Evolutionary conservation across 2,329 filamentous ascomycete species (phyloP), one percentile per base, ranked within the genome.

Genomic region (Myriangium duriaei): DNA sequence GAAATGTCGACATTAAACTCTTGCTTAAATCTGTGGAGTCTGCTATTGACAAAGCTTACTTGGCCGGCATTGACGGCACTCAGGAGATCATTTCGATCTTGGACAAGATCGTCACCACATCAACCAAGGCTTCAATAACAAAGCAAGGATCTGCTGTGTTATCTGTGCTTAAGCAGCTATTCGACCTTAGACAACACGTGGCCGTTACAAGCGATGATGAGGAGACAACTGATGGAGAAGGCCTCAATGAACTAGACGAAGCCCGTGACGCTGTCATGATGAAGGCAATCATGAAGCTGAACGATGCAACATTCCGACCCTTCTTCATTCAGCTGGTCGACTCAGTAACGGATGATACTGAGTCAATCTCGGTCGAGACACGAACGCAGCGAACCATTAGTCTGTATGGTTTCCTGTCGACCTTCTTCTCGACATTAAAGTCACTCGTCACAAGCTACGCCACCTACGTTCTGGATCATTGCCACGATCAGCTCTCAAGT

Each of bases 201-300:
- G 57, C 65, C 15, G 56, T 53, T 40, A 49, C 51, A 30, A 51
- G 45, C 24, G 52, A 66, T 11, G 60, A 42, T n/a, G 46, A 69
- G 11, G 62, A 71, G 31, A 57, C 82, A 4, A 59, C 66, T 13
- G 64, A 68, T 30, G 65, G 85, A 10, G 84, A 93, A 54, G 45
- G 47, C 11, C 40, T 51, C 6, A 48, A 48, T 1, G 43, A 43
- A 5, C 42, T 52, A 6, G 51, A 45, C 13, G 34, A 19, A 83
- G 47, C 80, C 84, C 53, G 72, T 79, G 7, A 75, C 81, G 10
- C 74, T 5, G 17, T 43, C 13, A 33, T 79, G 0, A 72, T 98
- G 42, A 82, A 85, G 59, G 91, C 95, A 77, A 81, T 94, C 38
- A 85, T 93, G 66, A 96, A 96, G 67, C 73, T 98, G 44, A 96